Evolutionary conservation across 345 rosid genomes (phyloP), one percentile per base, ranked within the genome.

Genomic region (Physaria fendleri): DNA sequence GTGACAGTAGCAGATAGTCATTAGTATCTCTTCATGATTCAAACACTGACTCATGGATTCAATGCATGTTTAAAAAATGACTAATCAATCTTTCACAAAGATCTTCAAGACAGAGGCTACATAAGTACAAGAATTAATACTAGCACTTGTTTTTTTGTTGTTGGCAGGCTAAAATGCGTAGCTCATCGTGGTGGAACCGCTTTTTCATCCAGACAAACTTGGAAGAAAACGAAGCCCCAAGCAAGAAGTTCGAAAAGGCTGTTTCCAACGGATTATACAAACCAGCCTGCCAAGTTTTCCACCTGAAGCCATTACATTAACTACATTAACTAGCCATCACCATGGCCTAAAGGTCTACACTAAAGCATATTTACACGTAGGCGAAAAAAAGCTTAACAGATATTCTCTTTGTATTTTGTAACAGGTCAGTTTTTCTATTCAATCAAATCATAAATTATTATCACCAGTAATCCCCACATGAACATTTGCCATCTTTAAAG

Each of bases 391-490:
- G 66, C 40, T 17, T 59, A 59, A 56, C 20, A 52, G 5, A 50
- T 41, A 50, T 18, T 58, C 53, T 59, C 66, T 47, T 68, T 59
- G 72, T 68, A 68, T 51, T 62, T 59, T 24, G 66, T 68, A 68
- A 59, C 66, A 50, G 43, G 53, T 50, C 40, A 59, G 46, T 42
- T 42, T 59, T 68, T 60, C 40, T 64, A 64, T 64, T 64, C n/a
- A 71, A 56, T 47, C 64, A 33, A 49, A 61, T 64, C 43, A 43
- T 53, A 39, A 47, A 47, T 32, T 32, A 32, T 32, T 29, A 47
- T 85, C 81, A 90, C 94, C 94, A 87, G 65, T 83, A 87, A 74
- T 87, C 91, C 37, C 83, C 79, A 66, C 95, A 87, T 40, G 96
- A 88, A 61, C 95, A 84, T 18, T 50, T 48, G n/a, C 96, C 96